Evolutionary conservation across 495 filamentous ascomycete species (phyloP).

Genomic region (Xylaria curta): DNA sequence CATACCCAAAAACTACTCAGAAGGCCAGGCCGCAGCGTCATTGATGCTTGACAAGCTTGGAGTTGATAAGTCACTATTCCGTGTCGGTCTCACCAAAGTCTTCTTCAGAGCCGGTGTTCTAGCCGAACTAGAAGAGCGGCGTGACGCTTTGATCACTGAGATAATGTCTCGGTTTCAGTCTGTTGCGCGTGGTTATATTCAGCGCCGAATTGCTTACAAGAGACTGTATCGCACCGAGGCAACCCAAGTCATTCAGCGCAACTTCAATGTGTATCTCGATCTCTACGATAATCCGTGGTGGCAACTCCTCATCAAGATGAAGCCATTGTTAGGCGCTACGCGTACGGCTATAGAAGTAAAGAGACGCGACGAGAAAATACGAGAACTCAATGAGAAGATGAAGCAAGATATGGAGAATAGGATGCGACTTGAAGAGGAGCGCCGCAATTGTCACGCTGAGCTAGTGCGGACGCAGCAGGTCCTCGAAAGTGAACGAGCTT

Average conservation of each 20-base stretch:
- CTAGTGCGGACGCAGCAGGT: constrained; percentile 89
- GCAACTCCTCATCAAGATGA: constrained; percentile 94
- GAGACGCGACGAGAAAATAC: constrained; percentile 91
- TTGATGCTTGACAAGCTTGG: constrained; percentile 90
- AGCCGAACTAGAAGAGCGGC: constrained; percentile 93
- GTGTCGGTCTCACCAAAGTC: constrained; percentile 95
- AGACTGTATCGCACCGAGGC: constrained; percentile 93
- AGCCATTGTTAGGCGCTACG: constrained; percentile 89
- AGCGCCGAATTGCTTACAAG: constrained; percentile 87
- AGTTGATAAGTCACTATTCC: constrained; percentile 83
- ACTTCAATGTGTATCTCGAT: constrained; percentile 86
- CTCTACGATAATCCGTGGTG: constrained; percentile 96
- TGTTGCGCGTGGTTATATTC: constrained; percentile 84
- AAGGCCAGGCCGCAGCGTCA: constrained; percentile 83
- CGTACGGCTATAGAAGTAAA: constrained; percentile 90
- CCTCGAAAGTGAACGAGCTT: constrained; percentile 89
- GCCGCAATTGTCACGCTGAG: constrained; percentile 83
- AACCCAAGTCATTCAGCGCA: constrained; percentile 91
- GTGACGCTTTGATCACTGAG: constrained; percentile 87
- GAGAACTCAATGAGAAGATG: constrained; percentile 82
- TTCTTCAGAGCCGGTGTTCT: constrained; percentile 98
- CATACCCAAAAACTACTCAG: constrained; percentile 89
- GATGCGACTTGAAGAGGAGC: constrained; percentile 87
- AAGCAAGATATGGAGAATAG: constrained; percentile 75
- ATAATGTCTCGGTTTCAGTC: constrained; percentile 97